Evolutionary conservation across 805 yeast genomes (phyloP).

Genomic region (Yarrowia sp.): DNA sequence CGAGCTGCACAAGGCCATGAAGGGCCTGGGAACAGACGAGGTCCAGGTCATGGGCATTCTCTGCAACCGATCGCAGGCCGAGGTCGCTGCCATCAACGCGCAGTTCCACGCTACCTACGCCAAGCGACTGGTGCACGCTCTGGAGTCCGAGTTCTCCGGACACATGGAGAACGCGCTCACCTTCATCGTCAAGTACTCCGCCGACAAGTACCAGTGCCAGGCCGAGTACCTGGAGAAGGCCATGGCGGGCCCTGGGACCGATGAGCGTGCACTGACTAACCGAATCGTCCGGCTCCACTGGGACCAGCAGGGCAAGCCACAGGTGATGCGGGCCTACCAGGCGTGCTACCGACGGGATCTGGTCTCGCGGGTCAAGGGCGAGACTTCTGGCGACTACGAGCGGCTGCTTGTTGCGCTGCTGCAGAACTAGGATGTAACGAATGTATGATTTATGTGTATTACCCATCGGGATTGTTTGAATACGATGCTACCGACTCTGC

Average conservation of each 20-base stretch:
- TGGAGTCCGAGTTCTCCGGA: conserved; percentile 32
- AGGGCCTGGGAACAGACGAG: conserved; percentile 32
- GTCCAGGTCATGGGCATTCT: conserved; percentile 31
- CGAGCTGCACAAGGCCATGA: conserved; percentile 30
- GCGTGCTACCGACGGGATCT: conserved; percentile 28
- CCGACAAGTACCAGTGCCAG: conserved; percentile 28
- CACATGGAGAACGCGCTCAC: conserved; percentile 33
- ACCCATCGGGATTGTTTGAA: too few relatives aligned
- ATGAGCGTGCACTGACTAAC: conserved; percentile 30
- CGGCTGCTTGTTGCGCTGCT: conserved; percentile 30
- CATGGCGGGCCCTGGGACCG: conserved; percentile 34
- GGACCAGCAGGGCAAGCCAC: conserved; percentile 29
- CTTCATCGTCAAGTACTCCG: conserved; percentile 31
- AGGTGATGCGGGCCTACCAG: conserved; percentile 30
- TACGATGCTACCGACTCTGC: too few relatives aligned
- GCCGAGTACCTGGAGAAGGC: conserved; percentile 32
- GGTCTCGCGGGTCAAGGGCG: conserved; percentile 31
- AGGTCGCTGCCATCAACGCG: conserved; percentile 29
- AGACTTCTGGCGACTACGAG: conserved; percentile 32
- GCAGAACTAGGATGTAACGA: not conserved
- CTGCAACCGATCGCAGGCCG: conserved; percentile 30
- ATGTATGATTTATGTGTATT: too few relatives aligned
- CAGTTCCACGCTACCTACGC: conserved; percentile 27
- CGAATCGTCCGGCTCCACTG: conserved; percentile 32
- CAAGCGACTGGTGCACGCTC: conserved; percentile 29